Conservation (phyloP, 1,284 basidiomycete species). For the Irpex lacteus region DNA sequence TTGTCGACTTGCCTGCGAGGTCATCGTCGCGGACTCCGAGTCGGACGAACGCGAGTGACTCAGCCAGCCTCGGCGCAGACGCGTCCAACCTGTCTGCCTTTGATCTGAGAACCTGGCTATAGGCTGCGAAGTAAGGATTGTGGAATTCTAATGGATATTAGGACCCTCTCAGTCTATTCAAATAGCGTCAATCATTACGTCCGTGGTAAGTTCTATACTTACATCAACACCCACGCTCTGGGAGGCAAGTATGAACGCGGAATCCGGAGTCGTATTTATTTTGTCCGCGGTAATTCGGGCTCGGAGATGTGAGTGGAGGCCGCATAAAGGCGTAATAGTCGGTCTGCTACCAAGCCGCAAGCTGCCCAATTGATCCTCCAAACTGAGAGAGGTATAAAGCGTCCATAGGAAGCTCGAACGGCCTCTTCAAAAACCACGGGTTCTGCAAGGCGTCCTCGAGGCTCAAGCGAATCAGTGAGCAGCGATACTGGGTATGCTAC, state of each 20-base stretch:
- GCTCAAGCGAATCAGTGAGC: neutral
- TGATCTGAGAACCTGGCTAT: no score
- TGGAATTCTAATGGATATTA: neutral
- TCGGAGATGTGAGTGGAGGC: no score
- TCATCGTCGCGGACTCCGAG: neutral
- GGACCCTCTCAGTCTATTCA: neutral
- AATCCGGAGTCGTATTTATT: no score
- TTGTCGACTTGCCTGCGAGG: neutral
- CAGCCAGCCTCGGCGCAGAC: no score
- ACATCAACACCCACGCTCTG: neutral
- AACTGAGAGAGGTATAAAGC: neutral
- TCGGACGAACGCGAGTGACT: no score
- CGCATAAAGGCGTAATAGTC: no score
- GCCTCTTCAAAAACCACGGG: neutral
- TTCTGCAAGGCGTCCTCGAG: neutral
- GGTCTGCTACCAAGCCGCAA: no score
- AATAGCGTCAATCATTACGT: neutral
- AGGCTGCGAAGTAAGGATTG: neutral
- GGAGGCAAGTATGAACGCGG: no score
- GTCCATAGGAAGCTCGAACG: neutral
- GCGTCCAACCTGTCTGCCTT: no score
- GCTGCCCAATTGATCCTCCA: no score
- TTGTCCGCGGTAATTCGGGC: no score
- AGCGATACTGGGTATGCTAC: neutral
- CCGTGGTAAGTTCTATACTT: neutral